phyloP scores from a whole-genome alignment of 495 filamentous ascomycete genomes.

The Durotheca rogersii region DNA sequence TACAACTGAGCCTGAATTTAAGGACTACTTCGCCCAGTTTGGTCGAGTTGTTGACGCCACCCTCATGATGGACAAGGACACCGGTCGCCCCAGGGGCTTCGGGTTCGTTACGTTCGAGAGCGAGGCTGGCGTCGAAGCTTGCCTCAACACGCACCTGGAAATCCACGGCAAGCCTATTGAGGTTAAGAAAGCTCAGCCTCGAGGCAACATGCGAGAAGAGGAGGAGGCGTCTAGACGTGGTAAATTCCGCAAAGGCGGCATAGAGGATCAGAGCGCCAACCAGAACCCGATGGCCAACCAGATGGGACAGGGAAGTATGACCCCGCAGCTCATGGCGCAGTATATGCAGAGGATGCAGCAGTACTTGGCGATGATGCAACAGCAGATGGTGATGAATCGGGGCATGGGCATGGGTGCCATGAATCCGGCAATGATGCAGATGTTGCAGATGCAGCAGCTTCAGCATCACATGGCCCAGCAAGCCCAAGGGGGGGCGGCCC shows the following conservation, averaged over 20 bases:
- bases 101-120: constrained; percentile 99
- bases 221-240: constrained; percentile 74
- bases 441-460: constrained; percentile 73
- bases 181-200: constrained; percentile 95
- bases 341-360: constrained; percentile 98
- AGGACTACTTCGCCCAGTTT: constrained; percentile 93
- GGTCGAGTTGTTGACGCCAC: constrained; percentile 95
- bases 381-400: constrained; percentile 66
- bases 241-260: constrained; percentile 52
- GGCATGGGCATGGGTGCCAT: constrained; percentile 50
- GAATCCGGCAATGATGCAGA: constrained; percentile 65
- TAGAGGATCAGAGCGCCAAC: constrained; percentile 43
- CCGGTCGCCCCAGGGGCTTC: constrained; percentile 90
- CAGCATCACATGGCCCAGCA: constrained; percentile 80
- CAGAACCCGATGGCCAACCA: constrained; percentile 45
- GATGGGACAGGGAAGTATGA: constrained; percentile 66
- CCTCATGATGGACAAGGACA: constrained; percentile 99
- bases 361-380: constrained; percentile 93
- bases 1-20: constrained; percentile 91
- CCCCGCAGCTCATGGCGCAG: constrained; percentile 94
- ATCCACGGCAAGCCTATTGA: constrained; percentile 96
- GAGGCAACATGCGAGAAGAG: constrained; percentile 90
- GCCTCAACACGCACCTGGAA: constrained; percentile 73
- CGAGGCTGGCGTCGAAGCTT: constrained; percentile 90
- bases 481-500: constrained; percentile 43